These are phyloP conservation scores for Aspergillus eucalypticola DNA, from an alignment of 2,329 filamentous ascomycete genomes.

Conservation along the genomic window DNA sequence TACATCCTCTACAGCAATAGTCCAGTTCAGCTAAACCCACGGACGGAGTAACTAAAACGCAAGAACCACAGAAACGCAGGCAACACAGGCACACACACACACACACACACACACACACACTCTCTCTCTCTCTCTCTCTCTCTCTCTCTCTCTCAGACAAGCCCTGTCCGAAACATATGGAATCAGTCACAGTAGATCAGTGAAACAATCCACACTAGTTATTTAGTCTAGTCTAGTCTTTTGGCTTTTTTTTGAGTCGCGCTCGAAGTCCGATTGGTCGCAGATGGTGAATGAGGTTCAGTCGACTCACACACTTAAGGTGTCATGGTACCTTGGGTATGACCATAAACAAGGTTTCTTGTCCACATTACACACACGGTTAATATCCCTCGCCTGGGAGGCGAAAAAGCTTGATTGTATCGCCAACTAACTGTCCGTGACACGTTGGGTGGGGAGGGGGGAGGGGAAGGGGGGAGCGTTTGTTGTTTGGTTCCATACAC, in stretches of 20 bases:
- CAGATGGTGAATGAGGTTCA: neutral
- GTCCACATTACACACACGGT: neutral
- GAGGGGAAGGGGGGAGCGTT: too few relatives aligned
- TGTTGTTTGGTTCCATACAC: too few relatives aligned
- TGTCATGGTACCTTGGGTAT: constrained; percentile 1
- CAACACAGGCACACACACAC: too few relatives aligned
- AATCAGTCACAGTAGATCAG: neutral
- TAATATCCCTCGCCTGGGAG: constrained; percentile 2
- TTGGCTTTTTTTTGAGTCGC: neutral
- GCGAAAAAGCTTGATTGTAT: constrained; percentile 7
- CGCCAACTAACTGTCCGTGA: too few relatives aligned
- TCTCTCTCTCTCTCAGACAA: too few relatives aligned
- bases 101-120: neutral
- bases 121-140: too few relatives aligned
- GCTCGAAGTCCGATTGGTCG: neutral
- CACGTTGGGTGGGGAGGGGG: too few relatives aligned
- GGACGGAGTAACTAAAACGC: neutral
- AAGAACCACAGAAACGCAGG: too few relatives aligned
- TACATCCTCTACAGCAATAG: neutral
- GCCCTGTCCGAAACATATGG: neutral
- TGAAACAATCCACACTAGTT: neutral
- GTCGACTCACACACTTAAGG: neutral
- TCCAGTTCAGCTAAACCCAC: neutral
- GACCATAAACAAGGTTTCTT: constrained; percentile 5
- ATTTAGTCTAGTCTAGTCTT: neutral